These are phyloP conservation scores for Melastoma malabathricum DNA, from an alignment of 345 rosid species.

Conservation along the genomic window DNA sequence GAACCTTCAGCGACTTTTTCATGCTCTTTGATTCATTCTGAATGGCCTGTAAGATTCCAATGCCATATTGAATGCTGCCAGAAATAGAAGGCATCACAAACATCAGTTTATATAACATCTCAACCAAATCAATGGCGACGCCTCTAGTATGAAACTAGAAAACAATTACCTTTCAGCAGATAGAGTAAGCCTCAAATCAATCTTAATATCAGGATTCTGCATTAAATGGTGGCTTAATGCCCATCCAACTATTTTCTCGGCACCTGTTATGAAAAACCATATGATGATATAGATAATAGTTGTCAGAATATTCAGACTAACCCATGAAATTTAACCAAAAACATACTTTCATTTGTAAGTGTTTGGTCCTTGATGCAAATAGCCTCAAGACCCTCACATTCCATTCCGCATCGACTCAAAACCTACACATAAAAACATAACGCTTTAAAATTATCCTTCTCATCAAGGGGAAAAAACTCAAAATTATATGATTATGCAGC, in stretches of 20 bases:
- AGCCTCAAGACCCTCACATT: conserved; percentile 58
- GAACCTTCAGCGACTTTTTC: conserved; percentile 79
- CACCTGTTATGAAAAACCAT: conserved; percentile 29
- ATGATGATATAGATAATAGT: neutral
- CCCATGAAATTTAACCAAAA: too few species aligned
- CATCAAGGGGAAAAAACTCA: neutral
- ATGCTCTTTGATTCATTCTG: conserved; percentile 64
- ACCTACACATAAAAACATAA: conserved; percentile 29
- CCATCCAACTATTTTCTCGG: conserved; percentile 84
- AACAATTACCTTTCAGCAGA: conserved; percentile 60
- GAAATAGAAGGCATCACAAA: conserved; percentile 18
- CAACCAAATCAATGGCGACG: conserved; percentile 10
- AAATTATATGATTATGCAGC: neutral
- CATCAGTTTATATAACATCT: conserved; percentile 6
- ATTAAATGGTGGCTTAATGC: conserved; percentile 68
- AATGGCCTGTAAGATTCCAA: conserved; percentile 46
- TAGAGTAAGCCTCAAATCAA: conserved; percentile 42
- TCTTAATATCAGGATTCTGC: conserved; percentile 51
- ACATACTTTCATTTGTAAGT: conserved; percentile 63
- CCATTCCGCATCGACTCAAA: conserved; percentile 48
- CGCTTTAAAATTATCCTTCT: neutral
- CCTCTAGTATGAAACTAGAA: conserved; percentile 5
- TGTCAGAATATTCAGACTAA: too few species aligned
- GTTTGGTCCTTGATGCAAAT: conserved; percentile 66
- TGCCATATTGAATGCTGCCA: conserved; percentile 68